Base-by-base conservation (phyloP, 768 basidiomycete species). In the Agaricus subrufescens region DNA sequence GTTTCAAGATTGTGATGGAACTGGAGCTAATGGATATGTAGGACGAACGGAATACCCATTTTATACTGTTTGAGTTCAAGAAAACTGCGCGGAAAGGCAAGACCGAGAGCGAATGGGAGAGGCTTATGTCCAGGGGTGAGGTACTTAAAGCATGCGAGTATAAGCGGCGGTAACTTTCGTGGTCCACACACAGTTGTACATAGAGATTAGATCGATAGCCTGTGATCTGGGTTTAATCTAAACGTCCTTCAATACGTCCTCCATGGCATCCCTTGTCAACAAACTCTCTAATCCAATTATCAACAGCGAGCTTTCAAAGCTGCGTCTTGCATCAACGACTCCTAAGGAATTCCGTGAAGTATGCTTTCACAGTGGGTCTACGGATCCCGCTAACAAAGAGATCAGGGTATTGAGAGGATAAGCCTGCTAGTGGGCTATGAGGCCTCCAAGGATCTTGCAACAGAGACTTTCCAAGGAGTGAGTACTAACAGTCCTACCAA, bases 81-180 rank as follows among this genome's bases (percentile, higher is more conserved):
- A 94, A 93, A 69, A 65, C 78, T 4, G 61, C 76, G 14, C 75
- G 78, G 39, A 68, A 69, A 49, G 61, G 66, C 25, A 82, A 77
- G 65, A 72, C 70, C 39, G 76, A 83, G 47, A 75, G 81, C 60
- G 82, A 87, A 57, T 94, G 88, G 86, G 65, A 63, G 10, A 73
- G 73, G 43, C 60, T 92, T 25, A 49, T 81, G 63, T 71, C 74
- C 8, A 79, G 75, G 62, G 81, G 83, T 14, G 65, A 68, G 54
- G 63, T 90, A 38, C 74, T 97, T 56, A 92, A 91, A 69, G 85
- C 94, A 37, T 97, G 94, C 70, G 91, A 96, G 73, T 97, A 97
- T 69, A 97, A 96, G 68, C 79, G 89, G 62, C 78, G 94, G 65
- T 96, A 70, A 80, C n/a, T 31, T 29, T 40, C 29, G 15, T 31